These are phyloP conservation scores for Carex cristatella DNA, from an alignment of 176 grass and related monocot genomes.

Conservation along the genomic window DNA sequence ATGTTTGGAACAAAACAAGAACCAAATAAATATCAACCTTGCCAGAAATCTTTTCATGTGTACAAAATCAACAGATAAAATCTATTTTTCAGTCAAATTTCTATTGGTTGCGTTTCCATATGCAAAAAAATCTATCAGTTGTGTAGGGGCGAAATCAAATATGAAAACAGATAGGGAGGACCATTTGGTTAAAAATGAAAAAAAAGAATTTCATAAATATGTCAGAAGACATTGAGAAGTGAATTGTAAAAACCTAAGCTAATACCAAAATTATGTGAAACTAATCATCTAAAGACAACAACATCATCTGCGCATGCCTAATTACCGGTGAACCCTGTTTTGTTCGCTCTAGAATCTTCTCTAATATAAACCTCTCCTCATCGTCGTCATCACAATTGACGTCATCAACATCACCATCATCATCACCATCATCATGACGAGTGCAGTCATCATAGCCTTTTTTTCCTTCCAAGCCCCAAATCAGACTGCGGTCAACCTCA, in stretches of 20 bases:
- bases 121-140: not conserved
- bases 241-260: constrained; percentile 3
- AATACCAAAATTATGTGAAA: constrained; percentile 8
- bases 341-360: constrained; percentile 90
- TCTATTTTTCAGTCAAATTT: not conserved
- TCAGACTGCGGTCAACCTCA: constrained; percentile 29
- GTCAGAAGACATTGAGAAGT: not conserved
- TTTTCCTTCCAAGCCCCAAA: constrained; percentile 52
- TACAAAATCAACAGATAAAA: not conserved
- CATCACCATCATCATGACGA: constrained; percentile 19
- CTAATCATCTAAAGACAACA: constrained; percentile 77
- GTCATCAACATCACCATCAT: constrained; percentile 9
- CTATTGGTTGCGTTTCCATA: not conserved
- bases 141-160: too few species aligned
- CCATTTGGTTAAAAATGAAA: not conserved
- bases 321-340: constrained; percentile 74
- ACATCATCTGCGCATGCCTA: constrained; percentile 67
- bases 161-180: not conserved
- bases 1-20: not conserved
- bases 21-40: not conserved
- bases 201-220: not conserved
- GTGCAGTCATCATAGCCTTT: not conserved
- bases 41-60: not conserved
- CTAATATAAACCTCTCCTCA: constrained; percentile 49
- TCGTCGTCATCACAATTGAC: constrained; percentile 23